Base-by-base conservation (phyloP, 257 asterid species). In the Striga asiatica region DNA sequence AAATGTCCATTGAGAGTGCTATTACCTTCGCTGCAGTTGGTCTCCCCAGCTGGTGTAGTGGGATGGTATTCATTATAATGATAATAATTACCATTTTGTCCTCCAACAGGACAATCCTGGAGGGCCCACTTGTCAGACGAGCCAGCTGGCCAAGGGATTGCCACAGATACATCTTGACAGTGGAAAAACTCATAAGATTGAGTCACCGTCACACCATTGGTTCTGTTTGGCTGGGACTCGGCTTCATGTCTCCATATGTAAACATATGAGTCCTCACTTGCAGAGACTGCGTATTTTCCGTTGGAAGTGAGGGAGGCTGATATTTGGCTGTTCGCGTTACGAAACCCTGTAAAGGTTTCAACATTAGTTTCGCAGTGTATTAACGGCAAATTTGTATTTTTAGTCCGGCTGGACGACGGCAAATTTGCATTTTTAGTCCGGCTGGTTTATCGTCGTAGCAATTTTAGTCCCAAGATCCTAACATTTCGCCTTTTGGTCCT, bases 101-200 rank as follows among this genome's bases (percentile, higher is more conserved):
- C 78, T 32, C 64, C 43, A n/a, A 75, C 54, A 21, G 69, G 66
- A 28, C 66, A 41, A 47, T 77, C 71, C 54, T 63, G 84, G 69
- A 46, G 65, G 38, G 47, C 75, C 84, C 74, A 74, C 9, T 78
- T 45, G 50, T 75, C 84, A 1, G 78, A 60, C 49, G 75, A 42
- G 11, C 95, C 89, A 25, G n/a, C n/a, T n/a, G 95, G 99, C 99
- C 99, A 92, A 12, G 99, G 94, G 70, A 88, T 81, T 43, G 97
- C 99, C 32, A 73, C 75, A 1, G 99, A 81, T 41, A 88, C 97
- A 67, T 92, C 99, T 79, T 76, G 93, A 69, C 95, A 84, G 63
- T 84, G 89, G 61, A 92, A 92, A 59, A 78, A 76, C 70, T 92
- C 99, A 7, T 82, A 88, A 7, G 95, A 74, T 18, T 68, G 88